These are phyloP conservation scores for Penicillium sp. DNA, from an alignment of 2,329 filamentous ascomycete genomes.

Conservation along the genomic window DNA sequence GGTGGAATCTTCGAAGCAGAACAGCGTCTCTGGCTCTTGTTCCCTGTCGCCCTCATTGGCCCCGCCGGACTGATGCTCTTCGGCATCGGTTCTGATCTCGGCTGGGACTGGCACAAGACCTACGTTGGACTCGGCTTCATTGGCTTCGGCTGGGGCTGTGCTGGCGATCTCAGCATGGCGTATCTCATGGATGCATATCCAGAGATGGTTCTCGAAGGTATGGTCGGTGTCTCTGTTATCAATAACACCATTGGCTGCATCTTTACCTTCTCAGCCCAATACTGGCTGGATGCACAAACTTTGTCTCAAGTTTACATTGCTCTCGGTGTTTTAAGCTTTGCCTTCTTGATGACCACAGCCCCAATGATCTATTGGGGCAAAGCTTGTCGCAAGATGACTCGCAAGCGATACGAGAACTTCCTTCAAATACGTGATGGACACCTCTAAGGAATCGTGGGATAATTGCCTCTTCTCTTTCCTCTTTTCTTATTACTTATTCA, in stretches of 20 bases:
- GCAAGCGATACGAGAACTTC: constrained; percentile 47
- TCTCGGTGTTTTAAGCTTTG: constrained; percentile 52
- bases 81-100: constrained; percentile 34
- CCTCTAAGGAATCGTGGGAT: neutral
- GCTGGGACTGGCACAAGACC: constrained; percentile 53
- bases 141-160: constrained; percentile 60
- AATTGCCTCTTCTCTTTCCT: neutral
- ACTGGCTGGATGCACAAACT: constrained; percentile 50
- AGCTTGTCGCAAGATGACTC: constrained; percentile 49
- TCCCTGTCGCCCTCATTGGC: constrained; percentile 50
- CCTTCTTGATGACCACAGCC: constrained; percentile 51
- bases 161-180: constrained; percentile 55
- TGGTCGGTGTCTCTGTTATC: constrained; percentile 58
- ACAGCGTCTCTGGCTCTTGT: constrained; percentile 53
- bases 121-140: constrained; percentile 59
- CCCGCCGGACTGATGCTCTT: constrained; percentile 55
- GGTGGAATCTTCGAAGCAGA: constrained; percentile 57
- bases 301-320: constrained; percentile 52
- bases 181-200: constrained; percentile 58
- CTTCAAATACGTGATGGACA: constrained; percentile 47
- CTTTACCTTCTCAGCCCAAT: constrained; percentile 53
- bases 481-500: neutral
- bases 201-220: constrained; percentile 57
- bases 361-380: constrained; percentile 59
- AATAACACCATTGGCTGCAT: constrained; percentile 57